These are phyloP conservation scores for Psilocybe sp. DNA, from an alignment of 768 basidiomycete species.

Conservation along the genomic window DNA sequence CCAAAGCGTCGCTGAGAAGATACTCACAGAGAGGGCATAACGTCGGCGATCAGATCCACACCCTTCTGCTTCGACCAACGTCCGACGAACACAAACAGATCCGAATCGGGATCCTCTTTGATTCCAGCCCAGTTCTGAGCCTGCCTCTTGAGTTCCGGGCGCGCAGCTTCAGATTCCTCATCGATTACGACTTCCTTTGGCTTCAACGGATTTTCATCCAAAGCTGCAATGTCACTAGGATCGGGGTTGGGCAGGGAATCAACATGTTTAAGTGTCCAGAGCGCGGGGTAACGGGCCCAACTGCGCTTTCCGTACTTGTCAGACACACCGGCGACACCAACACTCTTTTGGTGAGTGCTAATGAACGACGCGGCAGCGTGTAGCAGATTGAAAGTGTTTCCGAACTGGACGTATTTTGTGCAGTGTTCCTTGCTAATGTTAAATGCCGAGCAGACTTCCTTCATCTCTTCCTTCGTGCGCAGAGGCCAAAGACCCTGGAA, in stretches of 20 bases:
- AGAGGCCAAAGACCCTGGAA: constrained; percentile 97
- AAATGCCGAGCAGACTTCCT: constrained; percentile 96
- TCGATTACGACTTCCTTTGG: constrained; percentile 78
- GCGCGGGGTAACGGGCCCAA: constrained; percentile 94
- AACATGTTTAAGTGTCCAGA: constrained; percentile 95
- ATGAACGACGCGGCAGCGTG: constrained; percentile 94
- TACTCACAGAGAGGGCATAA: constrained; percentile 84
- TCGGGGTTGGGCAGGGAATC: constrained; percentile 95
- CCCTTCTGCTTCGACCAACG: constrained; percentile 99
- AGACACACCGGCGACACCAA: constrained; percentile 95
- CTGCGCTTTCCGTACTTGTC: constrained; percentile 97
- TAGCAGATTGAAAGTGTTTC: constrained; percentile 94
- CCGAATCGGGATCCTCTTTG: constrained; percentile 85
- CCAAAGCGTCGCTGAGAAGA: constrained; percentile 1
- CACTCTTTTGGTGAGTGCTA: constrained; percentile 86
- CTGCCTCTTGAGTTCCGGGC: constrained; percentile 87
- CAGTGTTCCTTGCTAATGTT: constrained; percentile 96
- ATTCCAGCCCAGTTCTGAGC: constrained; percentile 96
- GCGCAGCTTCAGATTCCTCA: constrained; percentile 78
- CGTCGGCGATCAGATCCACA: constrained; percentile 95
- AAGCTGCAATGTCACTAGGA: constrained; percentile 90
- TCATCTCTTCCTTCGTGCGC: constrained; percentile 97
- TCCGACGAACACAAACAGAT: constrained; percentile 94
- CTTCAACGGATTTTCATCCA: constrained; percentile 75
- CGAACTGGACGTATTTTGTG: constrained; percentile 96